Base-by-base conservation (phyloP, 73 alveolate genomes). In the Blepharisma stoltei region DNA sequence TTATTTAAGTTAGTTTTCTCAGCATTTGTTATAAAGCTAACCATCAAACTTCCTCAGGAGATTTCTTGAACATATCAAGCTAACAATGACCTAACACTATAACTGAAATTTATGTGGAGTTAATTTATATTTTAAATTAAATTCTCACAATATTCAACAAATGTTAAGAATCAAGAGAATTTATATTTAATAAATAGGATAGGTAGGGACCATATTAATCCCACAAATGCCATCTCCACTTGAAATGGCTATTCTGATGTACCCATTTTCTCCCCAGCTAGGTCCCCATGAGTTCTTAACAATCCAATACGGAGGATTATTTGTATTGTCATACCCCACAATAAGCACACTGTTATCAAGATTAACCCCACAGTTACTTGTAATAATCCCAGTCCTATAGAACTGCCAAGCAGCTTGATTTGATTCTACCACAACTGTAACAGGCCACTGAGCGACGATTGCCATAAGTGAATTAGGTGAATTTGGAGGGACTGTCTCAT, bases 291-390 rank as follows among this genome's bases (percentile, higher is more conserved):
- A 84, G 69, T 84, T 84, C 73, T 81, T 84, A 67, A 84, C 87
- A 25, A 25, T 81, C 80, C 81, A 84, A 43, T 65, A 43, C 41
- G 41, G 41, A 32, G 41, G 41, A 32, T 32, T 32, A 44, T 18
- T 53, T 9, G 46, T 44, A 14, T 9, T n/a, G 32, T 83, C 41
- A 54, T 90, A 90, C 38, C 97, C 97, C 49, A 90, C 95, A 70
- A 86, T 85, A 38, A 83, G 55, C 18, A 92, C 94, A 55, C 90
- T 94, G 78, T 92, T 97, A 60, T 89, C 92, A 38, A 89, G 86
- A 67, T 86, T 70, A 38, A 79, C 37, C 66, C 84, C 90, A 43
- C 77, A 32, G 20, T 49, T 9, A 52, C 46, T 6, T 78, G 76
- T 84, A 83, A 88, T 32, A 79, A 80, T 52, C 54, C 95, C 95